Base-by-base conservation (phyloP, 2,329 filamentous ascomycete species). In the Botrytis cinerea region DNA sequence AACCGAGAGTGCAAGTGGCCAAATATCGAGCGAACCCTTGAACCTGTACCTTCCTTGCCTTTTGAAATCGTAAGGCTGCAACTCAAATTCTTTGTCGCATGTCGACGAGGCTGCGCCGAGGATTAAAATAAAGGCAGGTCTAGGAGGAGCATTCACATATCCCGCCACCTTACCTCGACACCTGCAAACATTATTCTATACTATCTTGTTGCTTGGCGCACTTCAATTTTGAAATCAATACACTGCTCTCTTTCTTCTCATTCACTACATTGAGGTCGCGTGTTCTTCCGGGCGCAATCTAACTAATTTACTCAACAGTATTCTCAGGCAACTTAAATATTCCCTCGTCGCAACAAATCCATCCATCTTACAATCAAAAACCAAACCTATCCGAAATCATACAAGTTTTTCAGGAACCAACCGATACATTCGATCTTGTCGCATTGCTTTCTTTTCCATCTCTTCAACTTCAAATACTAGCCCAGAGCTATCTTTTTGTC, bases 21-120 rank as follows among this genome's bases (percentile, higher is more conserved):
- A 71, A 32, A 28, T 71, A 48, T 63, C 40, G 46, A 63, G 51
- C 28, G 46, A 67, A 40, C 8, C 8, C n/a, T 57, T 18, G 51
- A 57, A 9, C 51, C 43, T 45, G 16, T 45, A 18, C 43, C 25
- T 20, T 28, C 43, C 64, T 43, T 54, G 28, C 32, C 51, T 54
- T 54, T 38, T 16, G 28, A 46, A 28, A 68, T 28, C 64, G 64
- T 40, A 54, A 68, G 60, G 45, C 69, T 45, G 62, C 46, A 25
- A 20, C n/a, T 20, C 25, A 20, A 64, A 60, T 63, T 43, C 60
- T 64, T 51, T 46, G 67, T 73, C 72, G 62, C 43, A 51, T 62
- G 32, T 18, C 59, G n/a, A 71, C 45, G 46, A 71, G 59, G 59
- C 70, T 66, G 46, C 60, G 25, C 46, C 70, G 57, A 64, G 45